phyloP scores from a whole-genome alignment of 441 rosid genomes.

The Adansonia rubrostipa region DNA sequence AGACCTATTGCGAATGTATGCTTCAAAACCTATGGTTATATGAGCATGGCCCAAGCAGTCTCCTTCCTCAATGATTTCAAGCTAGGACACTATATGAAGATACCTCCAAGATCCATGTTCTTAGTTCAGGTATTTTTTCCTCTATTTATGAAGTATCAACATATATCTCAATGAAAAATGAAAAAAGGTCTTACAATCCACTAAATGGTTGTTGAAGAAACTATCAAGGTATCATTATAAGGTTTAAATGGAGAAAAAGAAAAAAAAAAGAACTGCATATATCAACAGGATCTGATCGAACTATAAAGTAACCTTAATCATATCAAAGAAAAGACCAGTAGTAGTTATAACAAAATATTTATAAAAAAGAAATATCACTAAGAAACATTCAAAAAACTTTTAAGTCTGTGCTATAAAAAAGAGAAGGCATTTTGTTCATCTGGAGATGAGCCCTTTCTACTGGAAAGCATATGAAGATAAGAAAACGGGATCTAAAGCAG shows the following conservation, averaged over 20 bases:
- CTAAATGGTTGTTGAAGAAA: background rate
- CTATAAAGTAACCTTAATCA: background rate
- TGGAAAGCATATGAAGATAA: background rate
- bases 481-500: background rate
- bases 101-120: slow-evolving; percentile 93
- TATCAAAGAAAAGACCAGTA: background rate
- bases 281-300: background rate
- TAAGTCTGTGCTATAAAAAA: background rate
- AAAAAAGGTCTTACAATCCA: background rate
- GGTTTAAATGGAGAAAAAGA: background rate
- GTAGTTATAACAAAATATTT: background rate
- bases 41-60: slow-evolving; percentile 86
- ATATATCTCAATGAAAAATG: background rate
- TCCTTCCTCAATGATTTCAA: slow-evolving; percentile 84
- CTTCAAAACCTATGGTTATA: slow-evolving; percentile 83
- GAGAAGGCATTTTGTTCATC: background rate
- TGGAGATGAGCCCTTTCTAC: background rate
- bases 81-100: slow-evolving; percentile 95
- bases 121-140: slow-evolving; percentile 62
- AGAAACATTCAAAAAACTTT: background rate
- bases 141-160: background rate
- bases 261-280: background rate
- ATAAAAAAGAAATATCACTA: background rate
- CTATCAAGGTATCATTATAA: background rate
- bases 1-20: slow-evolving; percentile 87